A percentile compares a stretch with the other conserved stretches of the same genome.
phyloP scores from a whole-genome alignment of 1,284 basidiomycete species.

The Apiotrichum domesticum region DNA sequence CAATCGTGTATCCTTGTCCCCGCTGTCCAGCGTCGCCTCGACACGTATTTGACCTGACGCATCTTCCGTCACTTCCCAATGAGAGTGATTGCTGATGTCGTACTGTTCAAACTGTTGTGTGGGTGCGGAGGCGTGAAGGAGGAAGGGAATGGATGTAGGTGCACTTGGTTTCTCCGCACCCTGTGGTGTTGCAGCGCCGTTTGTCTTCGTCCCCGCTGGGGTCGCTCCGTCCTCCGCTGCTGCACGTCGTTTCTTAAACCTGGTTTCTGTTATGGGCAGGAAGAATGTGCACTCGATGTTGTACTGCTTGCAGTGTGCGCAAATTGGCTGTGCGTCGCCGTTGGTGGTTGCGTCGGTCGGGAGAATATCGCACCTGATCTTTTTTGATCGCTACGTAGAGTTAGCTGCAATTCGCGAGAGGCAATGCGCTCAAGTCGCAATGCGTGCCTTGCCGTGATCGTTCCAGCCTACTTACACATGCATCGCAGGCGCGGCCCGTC shows the following conservation, averaged over 20 bases:
- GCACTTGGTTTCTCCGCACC: constrained; percentile 5
- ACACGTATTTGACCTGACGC: constrained; percentile 87
- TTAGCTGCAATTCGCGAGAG: neutral
- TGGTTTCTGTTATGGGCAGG: constrained; percentile 93
- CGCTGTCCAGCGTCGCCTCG: constrained; percentile 53
- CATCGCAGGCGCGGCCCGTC: constrained; percentile 47
- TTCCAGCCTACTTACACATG: constrained; percentile 32
- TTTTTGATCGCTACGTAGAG: constrained; percentile 61
- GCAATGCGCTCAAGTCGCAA: neutral
- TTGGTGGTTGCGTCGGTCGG: constrained; percentile 14
- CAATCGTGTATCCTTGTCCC: constrained; percentile 20
- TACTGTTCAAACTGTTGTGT: constrained; percentile 76
- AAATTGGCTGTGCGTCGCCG: constrained; percentile 30
- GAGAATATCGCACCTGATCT: constrained; percentile 61
- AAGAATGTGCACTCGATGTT: constrained; percentile 92
- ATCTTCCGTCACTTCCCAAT: constrained; percentile 67
- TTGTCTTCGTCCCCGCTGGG: neutral
- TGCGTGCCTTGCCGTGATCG: neutral
- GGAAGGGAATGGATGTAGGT: constrained; percentile 58
- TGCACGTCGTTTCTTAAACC: constrained; percentile 93
- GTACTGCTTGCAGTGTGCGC: constrained; percentile 57
- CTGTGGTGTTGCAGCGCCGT: neutral
- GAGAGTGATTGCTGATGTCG: constrained; percentile 74
- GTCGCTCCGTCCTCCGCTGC: constrained; percentile 45
- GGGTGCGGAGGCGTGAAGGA: constrained; percentile 81